Evolutionary conservation across 2,329 filamentous ascomycete species (phyloP).

Genomic region (Ustulina deusta): DNA sequence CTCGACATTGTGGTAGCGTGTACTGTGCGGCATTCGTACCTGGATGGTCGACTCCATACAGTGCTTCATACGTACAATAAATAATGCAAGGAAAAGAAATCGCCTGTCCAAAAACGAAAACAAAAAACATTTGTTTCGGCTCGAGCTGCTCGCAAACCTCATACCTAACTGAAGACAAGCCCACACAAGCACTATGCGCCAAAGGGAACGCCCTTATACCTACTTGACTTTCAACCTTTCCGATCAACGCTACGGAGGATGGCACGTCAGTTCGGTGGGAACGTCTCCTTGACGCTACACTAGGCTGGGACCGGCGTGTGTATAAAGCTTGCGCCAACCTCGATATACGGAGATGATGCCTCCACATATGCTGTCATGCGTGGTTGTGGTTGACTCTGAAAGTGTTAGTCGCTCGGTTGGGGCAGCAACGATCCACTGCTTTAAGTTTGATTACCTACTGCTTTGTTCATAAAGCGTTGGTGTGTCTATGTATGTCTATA

Average conservation of each 20-base stretch:
- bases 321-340: neutral
- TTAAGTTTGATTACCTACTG: neutral
- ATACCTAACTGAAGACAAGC: neutral
- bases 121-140: constrained; percentile 10
- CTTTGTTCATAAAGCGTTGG: neutral
- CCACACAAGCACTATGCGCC: neutral
- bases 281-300: constrained; percentile 10
- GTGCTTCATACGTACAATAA: no score
- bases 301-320: constrained; percentile 1
- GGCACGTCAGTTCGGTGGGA: constrained; percentile 29
- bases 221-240: neutral
- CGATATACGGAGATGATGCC: constrained; percentile 33
- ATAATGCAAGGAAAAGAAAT: constrained; percentile 6
- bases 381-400: neutral
- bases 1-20: constrained; percentile 7
- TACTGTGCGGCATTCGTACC: constrained; percentile 27
- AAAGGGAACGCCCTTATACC: neutral
- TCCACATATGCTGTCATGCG: constrained; percentile 37
- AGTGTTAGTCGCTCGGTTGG: constrained; percentile 6
- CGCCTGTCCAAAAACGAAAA: no score
- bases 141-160: neutral
- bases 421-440: neutral
- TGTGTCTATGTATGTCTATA: neutral
- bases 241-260: neutral
- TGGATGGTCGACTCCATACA: constrained; percentile 23